Percentiles rank a stretch among this genome's conserved stretches.
Evolutionary conservation across 805 yeast species (phyloP).

Genomic region (Zygotorulaspora chibaensis): DNA sequence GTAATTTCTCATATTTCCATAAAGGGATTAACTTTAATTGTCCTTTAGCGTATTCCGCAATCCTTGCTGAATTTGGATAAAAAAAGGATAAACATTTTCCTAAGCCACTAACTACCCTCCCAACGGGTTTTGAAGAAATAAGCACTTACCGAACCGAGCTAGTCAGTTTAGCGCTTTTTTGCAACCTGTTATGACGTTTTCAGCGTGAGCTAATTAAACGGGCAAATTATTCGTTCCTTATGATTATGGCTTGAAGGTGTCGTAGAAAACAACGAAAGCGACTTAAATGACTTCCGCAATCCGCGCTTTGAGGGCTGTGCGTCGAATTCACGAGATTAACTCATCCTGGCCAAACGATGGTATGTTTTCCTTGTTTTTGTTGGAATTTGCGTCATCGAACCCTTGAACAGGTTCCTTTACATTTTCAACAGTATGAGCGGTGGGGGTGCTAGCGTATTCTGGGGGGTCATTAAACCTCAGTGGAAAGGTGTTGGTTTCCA

Average conservation of each 20-base stretch:
- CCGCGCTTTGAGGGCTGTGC: background rate
- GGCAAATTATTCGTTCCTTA: background rate
- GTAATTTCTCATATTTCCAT: background rate
- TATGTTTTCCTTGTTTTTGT: conserved; percentile 7
- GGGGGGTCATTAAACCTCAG: conserved; percentile 16
- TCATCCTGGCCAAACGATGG: conserved; percentile 36
- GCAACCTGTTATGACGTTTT: too few species aligned
- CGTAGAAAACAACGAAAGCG: background rate
- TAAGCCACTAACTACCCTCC: too few species aligned
- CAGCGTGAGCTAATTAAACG: too few species aligned
- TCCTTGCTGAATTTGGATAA: too few species aligned
- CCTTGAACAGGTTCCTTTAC: conserved; percentile 5
- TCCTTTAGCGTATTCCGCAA: background rate
- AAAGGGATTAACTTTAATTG: background rate
- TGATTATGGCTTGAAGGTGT: background rate
- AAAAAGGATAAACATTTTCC: too few species aligned
- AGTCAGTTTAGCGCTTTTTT: too few species aligned
- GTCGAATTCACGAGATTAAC: conserved; percentile 12
- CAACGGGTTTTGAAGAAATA: too few species aligned
- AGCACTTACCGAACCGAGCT: background rate
- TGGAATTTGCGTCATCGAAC: background rate
- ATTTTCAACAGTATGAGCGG: background rate
- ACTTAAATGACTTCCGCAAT: background rate
- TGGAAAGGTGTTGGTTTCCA: conserved; percentile 20
- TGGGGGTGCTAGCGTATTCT: conserved; percentile 15